Base-by-base conservation (phyloP, 345 rosid species). In the Dipteronia sinensis region DNA sequence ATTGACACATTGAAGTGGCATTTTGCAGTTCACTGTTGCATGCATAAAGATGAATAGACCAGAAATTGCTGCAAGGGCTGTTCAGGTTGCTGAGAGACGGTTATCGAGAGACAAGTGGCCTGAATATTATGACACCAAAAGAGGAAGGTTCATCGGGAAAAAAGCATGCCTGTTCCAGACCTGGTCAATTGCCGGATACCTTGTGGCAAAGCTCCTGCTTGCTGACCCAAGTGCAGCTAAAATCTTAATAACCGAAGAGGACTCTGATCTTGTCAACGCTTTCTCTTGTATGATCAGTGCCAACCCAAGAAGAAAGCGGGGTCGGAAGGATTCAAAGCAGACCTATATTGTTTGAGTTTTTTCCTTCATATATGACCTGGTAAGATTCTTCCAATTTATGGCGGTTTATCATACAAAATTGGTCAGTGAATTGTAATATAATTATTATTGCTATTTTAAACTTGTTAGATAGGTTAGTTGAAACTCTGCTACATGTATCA, bases 131-230 rank as follows among this genome's bases (percentile, higher is more conserved):
- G 92, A 86, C 80, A 88, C 92, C 11, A 87, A 82, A 72, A 81
- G 71, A 77, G 89, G 76, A 25, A 80, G 86, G 77, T 88, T 85
- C 82, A 83, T 86, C 1, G 89, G 91, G 51, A 86, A 85, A 76
- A 87, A 87, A 75, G 73, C 90, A 7, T 83, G 17, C 34, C 76
- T 85, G 59, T 83, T 31, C 77, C 91, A 88, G 85, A 88, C 89
- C 10, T 88, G 91, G 89, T 83, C 88, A 3, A 87, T 88, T 69
- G 90, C 90, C 1, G 87, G 90, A 63, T 87, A 80, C 76, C 88
- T 88, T 7, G 90, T 87, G 78, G 80, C 92, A 22, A 88, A 88
- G 77, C 79, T 86, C 38, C 77, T 88, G 31, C 88, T 87, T 58
- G 81, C 85, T 0, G 79, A 88, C 40, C 90, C 86, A 44, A 66